These are phyloP conservation scores for Datisca glomerata DNA, from an alignment of 306 rosid genomes.

Conservation along the genomic window DNA sequence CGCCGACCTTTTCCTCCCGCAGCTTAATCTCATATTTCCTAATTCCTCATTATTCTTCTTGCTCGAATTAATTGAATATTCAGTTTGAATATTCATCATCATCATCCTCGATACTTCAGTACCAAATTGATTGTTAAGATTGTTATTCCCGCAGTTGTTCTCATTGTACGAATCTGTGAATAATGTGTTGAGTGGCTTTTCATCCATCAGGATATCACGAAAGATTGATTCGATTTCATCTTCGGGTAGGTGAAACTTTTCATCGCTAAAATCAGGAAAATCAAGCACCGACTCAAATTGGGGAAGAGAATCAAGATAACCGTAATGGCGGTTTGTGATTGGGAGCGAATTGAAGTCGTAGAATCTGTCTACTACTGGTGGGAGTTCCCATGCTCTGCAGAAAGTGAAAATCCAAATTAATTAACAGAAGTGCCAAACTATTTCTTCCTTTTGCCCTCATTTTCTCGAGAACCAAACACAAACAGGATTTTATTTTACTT, in stretches of 20 bases:
- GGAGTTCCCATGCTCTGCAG: constrained; percentile 25
- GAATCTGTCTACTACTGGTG: constrained; percentile 18
- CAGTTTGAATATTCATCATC: constrained; percentile 12
- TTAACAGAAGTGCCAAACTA: not conserved
- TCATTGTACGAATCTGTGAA: not conserved
- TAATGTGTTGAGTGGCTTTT: constrained; percentile 13
- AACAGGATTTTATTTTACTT: no score
- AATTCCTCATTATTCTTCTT: constrained; percentile 11
- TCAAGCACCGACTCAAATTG: constrained; percentile 17
- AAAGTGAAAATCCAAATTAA: not conserved
- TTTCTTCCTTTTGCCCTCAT: not conserved
- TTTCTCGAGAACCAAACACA: constrained; percentile 8
- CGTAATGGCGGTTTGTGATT: constrained; percentile 8
- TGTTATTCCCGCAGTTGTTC: not conserved
- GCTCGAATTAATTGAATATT: constrained; percentile 6
- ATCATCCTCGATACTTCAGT: constrained; percentile 1
- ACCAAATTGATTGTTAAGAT: not conserved
- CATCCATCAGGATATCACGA: constrained; percentile 18
- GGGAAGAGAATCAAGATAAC: constrained; percentile 13
- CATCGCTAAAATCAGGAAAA: constrained; percentile 20
- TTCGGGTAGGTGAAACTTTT: constrained; percentile 12
- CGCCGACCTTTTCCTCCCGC: constrained; percentile 1
- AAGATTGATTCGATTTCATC: constrained; percentile 3
- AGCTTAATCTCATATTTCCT: not conserved
- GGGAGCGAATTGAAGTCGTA: constrained; percentile 7